Base-by-base conservation (phyloP, 768 basidiomycete genomes). In the Mycena vulgaris region DNA sequence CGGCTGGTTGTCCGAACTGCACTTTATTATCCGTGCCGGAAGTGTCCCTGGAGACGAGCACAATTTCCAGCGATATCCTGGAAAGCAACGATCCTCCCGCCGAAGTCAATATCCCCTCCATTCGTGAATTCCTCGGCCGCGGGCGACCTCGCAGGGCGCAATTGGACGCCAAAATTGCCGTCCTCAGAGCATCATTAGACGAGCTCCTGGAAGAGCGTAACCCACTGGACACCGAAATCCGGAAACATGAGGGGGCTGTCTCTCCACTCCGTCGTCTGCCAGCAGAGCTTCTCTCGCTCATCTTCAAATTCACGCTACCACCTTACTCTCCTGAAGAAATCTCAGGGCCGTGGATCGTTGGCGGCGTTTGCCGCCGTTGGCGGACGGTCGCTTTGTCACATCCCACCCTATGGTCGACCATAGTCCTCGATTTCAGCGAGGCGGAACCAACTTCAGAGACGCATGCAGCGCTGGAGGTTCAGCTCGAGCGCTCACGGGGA, bases 341-440 rank as follows among this genome's bases (percentile, higher is more conserved):
- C 25, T n/a, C 37, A n/a, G 65, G 27, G 2, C 58, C 66, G 10
- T 68, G 66, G 66, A 35, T 40, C 33, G 10, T 55, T 2, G 39
- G 58, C 48, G 39, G 49, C 13, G 66, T 68, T 9, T 68, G 66
- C 33, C 19, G 11, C 14, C 66, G 58, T 5, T 68, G 66, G 66
- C 48, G 66, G n/a, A 14, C n/a, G 5, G 37, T 66, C 56, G 13
- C 28, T 23, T 7, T 58, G 2, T 55, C 47, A 11, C 66, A 67
- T 21, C 66, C 58, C 9, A 23, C 0, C 21, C 49, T 52, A 27
- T 67, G 66, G 66, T 17, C 49, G 21, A 17, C 0, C 8, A 37
- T 67, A 47, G 14, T 21, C 14, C 47, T 53, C 40, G 4, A 23
- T n/a, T 28, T 48, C 47, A n/a, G 30, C 6, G 35, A 37, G 35